A percentile compares a stretch with the other conserved stretches of the same genome.
These are phyloP conservation scores for Penicillium roqueforti DNA, from an alignment of 495 filamentous ascomycete species.

Conservation along the genomic window DNA sequence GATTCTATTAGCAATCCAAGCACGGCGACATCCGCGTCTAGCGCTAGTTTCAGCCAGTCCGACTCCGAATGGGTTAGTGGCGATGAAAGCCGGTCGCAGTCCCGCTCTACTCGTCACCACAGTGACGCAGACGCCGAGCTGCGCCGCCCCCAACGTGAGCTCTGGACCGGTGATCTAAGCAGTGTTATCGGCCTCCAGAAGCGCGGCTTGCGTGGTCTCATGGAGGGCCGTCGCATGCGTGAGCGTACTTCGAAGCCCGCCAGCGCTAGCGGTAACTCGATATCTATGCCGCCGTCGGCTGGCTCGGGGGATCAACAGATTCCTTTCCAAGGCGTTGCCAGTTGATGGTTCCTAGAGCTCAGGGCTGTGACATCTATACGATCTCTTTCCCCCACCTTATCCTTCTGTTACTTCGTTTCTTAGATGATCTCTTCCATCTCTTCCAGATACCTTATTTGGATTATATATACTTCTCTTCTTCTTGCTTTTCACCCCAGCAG, in stretches of 20 bases:
- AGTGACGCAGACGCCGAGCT: conserved; percentile 35
- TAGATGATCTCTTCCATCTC: neutral
- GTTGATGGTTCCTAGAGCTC: conserved; percentile 3
- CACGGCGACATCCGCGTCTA: conserved; percentile 41
- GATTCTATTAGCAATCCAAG: conserved; percentile 43
- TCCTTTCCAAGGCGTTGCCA: conserved; percentile 21
- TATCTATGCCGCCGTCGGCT: conserved; percentile 15
- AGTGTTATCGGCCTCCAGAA: conserved; percentile 97
- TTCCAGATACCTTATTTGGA: neutral
- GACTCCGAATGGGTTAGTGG: conserved; percentile 37
- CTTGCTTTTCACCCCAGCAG: conserved; percentile 15
- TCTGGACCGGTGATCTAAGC: conserved; percentile 82
- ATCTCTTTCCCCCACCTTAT: neutral
- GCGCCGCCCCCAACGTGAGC: conserved; percentile 42
- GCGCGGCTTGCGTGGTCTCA: conserved; percentile 81
- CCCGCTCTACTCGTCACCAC: conserved; percentile 21
- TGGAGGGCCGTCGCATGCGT: conserved; percentile 88
- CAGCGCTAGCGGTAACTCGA: conserved; percentile 22
- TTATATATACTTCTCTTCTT: conserved; percentile 12
- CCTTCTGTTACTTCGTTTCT: neutral
- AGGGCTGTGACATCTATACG: neutral
- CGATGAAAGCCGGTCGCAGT: conserved; percentile 21
- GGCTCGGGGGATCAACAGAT: conserved; percentile 17
- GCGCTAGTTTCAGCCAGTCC: conserved; percentile 41
- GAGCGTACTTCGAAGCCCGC: conserved; percentile 54